These are phyloP conservation scores for Allantophomopsis cytisporea DNA, from an alignment of 2,329 filamentous ascomycete genomes.

Conservation along the genomic window DNA sequence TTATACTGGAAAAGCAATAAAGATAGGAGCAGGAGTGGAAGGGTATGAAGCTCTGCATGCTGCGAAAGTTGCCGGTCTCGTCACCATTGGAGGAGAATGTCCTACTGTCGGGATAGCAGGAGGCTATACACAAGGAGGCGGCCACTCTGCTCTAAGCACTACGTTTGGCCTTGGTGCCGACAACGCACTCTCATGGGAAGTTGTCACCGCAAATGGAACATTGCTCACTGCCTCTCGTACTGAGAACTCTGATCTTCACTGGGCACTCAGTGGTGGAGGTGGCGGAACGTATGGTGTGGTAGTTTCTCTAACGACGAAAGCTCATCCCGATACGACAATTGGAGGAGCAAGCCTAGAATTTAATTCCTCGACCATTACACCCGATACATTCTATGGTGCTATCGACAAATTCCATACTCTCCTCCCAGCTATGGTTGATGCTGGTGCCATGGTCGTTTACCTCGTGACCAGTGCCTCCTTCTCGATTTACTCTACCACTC, in stretches of 20 bases:
- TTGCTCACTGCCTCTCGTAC: slow-evolving; percentile 30
- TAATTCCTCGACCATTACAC: slow-evolving; percentile 15
- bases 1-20: slow-evolving; percentile 38
- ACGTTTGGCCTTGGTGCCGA: slow-evolving; percentile 46
- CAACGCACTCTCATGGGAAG: slow-evolving; percentile 39
- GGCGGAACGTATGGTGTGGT: slow-evolving; percentile 45
- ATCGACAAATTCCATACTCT: slow-evolving; percentile 28
- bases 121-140: slow-evolving; percentile 46
- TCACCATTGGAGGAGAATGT: slow-evolving; percentile 38
- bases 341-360: slow-evolving; percentile 31
- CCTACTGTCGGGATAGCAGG: slow-evolving; percentile 43
- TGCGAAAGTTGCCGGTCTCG: slow-evolving; percentile 24
- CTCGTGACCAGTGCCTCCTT: slow-evolving; percentile 32
- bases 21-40: slow-evolving; percentile 37
- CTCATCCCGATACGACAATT: slow-evolving; percentile 27
- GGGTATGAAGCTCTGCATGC: slow-evolving; percentile 29
- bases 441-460: slow-evolving; percentile 34
- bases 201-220: slow-evolving; percentile 36
- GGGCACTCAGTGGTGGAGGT: slow-evolving; percentile 47
- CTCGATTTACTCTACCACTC: slow-evolving; percentile 30
- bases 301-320: slow-evolving; percentile 36
- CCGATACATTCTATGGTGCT: slow-evolving; percentile 32
- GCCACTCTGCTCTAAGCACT: slow-evolving; percentile 38
- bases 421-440: slow-evolving; percentile 32
- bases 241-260: slow-evolving; percentile 44